Percentiles rank a stretch among this genome's conserved stretches.
These are phyloP conservation scores for Cyclostephanos invisitatus DNA, from an alignment of 108 stramenopile genomes.

Conservation along the genomic window DNA sequence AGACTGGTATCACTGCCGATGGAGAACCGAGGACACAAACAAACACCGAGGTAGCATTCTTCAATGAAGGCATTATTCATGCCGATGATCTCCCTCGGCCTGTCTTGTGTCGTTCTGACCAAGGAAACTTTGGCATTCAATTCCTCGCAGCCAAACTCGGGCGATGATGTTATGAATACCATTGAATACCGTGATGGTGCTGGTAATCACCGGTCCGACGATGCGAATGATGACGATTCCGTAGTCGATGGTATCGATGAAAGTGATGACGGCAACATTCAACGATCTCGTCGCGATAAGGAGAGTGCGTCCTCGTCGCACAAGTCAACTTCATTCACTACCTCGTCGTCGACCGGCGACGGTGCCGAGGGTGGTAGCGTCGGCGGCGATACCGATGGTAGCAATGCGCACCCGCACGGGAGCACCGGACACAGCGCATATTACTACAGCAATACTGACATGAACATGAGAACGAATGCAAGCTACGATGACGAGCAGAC, in stretches of 20 bases:
- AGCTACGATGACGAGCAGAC: slow-evolving; percentile 67
- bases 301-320: not conserved
- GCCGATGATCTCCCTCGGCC: not conserved
- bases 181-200: not conserved
- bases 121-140: slow-evolving; percentile 4
- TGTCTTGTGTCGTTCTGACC: slow-evolving; percentile 3
- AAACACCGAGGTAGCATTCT: not conserved
- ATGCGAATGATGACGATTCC: not conserved
- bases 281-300: not conserved
- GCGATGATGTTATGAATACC: not conserved
- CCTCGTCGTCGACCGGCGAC: not conserved
- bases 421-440: slow-evolving; percentile 8
- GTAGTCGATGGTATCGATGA: not conserved
- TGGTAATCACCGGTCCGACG: not conserved
- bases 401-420: not conserved
- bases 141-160: not conserved
- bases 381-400: not conserved
- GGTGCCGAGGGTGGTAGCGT: not conserved
- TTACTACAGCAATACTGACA: slow-evolving; percentile 11
- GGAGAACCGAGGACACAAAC: not conserved
- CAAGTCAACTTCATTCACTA: not conserved
- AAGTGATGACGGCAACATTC: not conserved
- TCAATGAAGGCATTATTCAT: slow-evolving; percentile 4
- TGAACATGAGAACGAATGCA: not conserved
- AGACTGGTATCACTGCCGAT: too few relatives aligned